These are phyloP conservation scores for Colletotrichum sp. DNA, from an alignment of 2,329 filamentous ascomycete genomes.

Conservation along the genomic window DNA sequence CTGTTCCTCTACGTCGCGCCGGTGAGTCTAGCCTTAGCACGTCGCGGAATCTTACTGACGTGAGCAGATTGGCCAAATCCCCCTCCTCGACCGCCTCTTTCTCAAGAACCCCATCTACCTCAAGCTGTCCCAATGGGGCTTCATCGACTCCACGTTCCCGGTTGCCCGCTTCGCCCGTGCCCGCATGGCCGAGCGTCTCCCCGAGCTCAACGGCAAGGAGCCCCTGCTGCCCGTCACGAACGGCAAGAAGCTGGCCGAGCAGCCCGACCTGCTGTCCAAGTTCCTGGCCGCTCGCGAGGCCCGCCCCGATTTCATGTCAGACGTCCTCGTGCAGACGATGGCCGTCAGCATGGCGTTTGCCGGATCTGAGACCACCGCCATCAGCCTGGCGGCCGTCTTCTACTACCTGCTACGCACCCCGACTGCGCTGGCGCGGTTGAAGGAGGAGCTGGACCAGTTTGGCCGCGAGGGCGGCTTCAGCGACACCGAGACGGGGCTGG, in stretches of 20 bases:
- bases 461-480: slow-evolving; percentile 55
- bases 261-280: slow-evolving; percentile 71
- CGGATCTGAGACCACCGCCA: slow-evolving; percentile 81
- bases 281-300: slow-evolving; percentile 73
- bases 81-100: slow-evolving; percentile 70
- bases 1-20: slow-evolving; percentile 76
- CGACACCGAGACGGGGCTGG: slow-evolving; percentile 61
- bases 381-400: slow-evolving; percentile 73
- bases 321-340: slow-evolving; percentile 72
- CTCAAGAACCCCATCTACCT: slow-evolving; percentile 79
- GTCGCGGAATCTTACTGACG: not conserved
- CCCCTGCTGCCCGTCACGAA: slow-evolving; percentile 42
- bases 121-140: slow-evolving; percentile 68
- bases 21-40: slow-evolving; percentile 44
- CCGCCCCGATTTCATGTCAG: slow-evolving; percentile 74
- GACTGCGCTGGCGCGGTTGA: slow-evolving; percentile 56
- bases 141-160: slow-evolving; percentile 73
- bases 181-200: slow-evolving; percentile 69
- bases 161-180: slow-evolving; percentile 75
- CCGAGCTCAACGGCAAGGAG: slow-evolving; percentile 41
- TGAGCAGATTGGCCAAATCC: slow-evolving; percentile 74
- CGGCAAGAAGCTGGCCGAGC: slow-evolving; percentile 40
- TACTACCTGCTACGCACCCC: slow-evolving; percentile 76
- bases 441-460: slow-evolving; percentile 67
- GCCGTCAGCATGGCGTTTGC: slow-evolving; percentile 77